phyloP scores from a whole-genome alignment of 768 basidiomycete species.

The Nidula microcarpa region DNA sequence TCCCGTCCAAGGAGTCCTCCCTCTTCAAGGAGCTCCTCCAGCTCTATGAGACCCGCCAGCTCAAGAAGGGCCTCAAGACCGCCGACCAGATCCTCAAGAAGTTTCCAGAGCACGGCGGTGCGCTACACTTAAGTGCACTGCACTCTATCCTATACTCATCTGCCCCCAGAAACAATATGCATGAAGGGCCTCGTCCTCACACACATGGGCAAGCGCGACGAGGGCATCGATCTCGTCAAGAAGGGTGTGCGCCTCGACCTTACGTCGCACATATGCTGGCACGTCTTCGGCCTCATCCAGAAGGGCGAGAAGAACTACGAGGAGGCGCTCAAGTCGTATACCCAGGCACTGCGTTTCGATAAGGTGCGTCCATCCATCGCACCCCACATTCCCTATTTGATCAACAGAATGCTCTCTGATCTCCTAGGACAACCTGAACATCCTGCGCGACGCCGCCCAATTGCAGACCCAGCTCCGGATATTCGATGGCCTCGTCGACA shows the following conservation, averaged over 20 bases:
- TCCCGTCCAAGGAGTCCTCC: conserved; percentile 79
- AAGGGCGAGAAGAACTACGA: conserved; percentile 94
- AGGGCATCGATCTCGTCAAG: conserved; percentile 81
- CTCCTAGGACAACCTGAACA: conserved; percentile 86
- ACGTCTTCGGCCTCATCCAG: conserved; percentile 93
- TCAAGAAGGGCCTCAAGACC: conserved; percentile 86
- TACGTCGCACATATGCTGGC: conserved; percentile 95
- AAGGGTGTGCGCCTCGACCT: conserved; percentile 80
- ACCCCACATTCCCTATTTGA: conserved; percentile 2
- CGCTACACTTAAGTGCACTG: conserved; percentile 10
- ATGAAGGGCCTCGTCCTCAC: conserved; percentile 92
- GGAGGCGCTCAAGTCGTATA: conserved; percentile 91
- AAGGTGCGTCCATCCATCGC: conserved; percentile 49
- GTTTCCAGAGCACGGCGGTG: conserved; percentile 93
- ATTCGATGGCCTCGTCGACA: conserved; percentile 76
- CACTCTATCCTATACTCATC: conserved; percentile 1
- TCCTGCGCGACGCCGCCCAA: conserved; percentile 86
- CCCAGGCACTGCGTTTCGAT: conserved; percentile 85
- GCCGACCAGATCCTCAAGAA: conserved; percentile 95
- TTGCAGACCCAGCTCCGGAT: conserved; percentile 85
- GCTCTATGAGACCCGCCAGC: conserved; percentile 84
- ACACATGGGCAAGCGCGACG: conserved; percentile 75
- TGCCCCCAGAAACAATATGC: conserved; percentile 77
- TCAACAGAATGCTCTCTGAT: background rate
- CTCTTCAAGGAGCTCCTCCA: conserved; percentile 86